Base-by-base conservation (phyloP, 2,329 filamentous ascomycete genomes). In the Chrysoporthe puriensis region DNA sequence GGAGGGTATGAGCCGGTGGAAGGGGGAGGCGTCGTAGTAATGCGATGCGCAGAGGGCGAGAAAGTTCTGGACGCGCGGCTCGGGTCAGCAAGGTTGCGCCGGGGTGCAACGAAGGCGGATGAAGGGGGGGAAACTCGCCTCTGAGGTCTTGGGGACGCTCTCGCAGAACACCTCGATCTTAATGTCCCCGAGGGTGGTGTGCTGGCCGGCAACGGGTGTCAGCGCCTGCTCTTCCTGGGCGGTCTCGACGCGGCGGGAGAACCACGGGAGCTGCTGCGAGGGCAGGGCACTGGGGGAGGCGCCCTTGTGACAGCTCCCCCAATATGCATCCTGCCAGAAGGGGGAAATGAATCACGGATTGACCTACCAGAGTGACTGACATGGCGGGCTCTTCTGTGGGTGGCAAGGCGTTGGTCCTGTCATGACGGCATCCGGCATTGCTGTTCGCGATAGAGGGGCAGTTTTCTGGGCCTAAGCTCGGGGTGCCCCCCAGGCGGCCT, bases 161-260 rank as follows among this genome's bases (percentile, higher is more conserved):
- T 97, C 93, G 83, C 95, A 98, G 82, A 97, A 98, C 72, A 99
- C 84, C 79, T 98, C 96, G 74, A 98, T 88, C 82, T 98, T 99
- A 77, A 99, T 86, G 80, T 96, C 91, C 77, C 96, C 96, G 64
- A 91, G 86, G 62, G 90, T 92, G 62, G 96, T 99, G 80, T 97
- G 94, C 88, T 90, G 70, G 90, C 86, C 14, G 88, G 90, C 88
- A 90, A 43, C 11, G 57, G 14, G 13, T 32, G 34, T 26, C 13
- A 26, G 57, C 57, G n/a, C 14, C 13, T 60, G 40, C 11, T 42
- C 13, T 60, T 21, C 13, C 11, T 16, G 18, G 11, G 40, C 4
- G 1, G 14, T 21, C n/a, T 14, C 21, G 4, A 43, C 4, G n/a
- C n/a, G 3, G 57, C n/a, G 57, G 34, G 9, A 18, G 21, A 26